Evolutionary conservation across 306 rosid genomes (phyloP), one percentile per base, ranked within the genome.

Genomic region (Rubus parviflorus): DNA sequence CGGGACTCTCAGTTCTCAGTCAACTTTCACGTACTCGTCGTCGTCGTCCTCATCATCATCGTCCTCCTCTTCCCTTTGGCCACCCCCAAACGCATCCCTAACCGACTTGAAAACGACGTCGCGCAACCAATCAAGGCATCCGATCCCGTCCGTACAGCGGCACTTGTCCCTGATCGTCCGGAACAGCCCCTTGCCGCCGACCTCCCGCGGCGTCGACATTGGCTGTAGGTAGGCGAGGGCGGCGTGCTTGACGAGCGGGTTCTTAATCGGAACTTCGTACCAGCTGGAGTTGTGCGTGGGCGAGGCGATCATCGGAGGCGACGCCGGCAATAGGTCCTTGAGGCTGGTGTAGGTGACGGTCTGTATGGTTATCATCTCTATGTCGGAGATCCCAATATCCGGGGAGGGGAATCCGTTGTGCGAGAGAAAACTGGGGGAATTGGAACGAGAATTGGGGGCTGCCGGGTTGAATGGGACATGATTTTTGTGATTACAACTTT

Each of bases 161-260:
- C 83, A 84, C 56, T 20, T 69, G n/a, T 78, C 76, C 75, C 47
- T 79, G 16, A 91, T 73, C 40, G 2, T 60, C 0, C 64, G 73
- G 7, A 81, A 5, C 0, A 86, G 25, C 9, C 85, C 83, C 15
- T 68, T 75, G 17, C 46, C 58, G 0, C 42, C 52, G 5, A 79
- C 57, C 46, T 72, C 65, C 14, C 63, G 52, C 19, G 82, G 82
- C 6, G 83, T 41, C 14, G 88, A 78, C 87, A 85, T 86, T 17
- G 92, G 93, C 76, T 82, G 87, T 11, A 92, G 90, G 67, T 92
- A 92, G 14, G 93, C 88, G 48, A 89, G 37, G 14, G 92, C 96
- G 10, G 97, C 97, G n/a, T 86, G 89, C 73, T 89, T 90, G 6
- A 92, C 86, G 1, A 92, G 87, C 0, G 86, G 92, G 22, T 92